Base-by-base conservation (phyloP, 805 yeast genomes). In the Sugiyamaella marilandica region DNA sequence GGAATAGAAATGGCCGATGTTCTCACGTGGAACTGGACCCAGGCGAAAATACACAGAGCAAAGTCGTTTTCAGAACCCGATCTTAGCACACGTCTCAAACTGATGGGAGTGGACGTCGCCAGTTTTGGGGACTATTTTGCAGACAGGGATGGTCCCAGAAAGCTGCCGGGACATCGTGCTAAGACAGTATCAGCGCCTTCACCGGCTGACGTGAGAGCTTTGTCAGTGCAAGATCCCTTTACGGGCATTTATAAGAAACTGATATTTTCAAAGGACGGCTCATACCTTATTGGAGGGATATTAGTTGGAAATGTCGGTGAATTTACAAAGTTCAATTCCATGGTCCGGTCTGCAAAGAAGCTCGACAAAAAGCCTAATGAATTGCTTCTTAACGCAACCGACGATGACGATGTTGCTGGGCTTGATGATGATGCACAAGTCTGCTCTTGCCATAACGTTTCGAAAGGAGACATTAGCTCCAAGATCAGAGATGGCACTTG, bases 1-100 rank as follows among this genome's bases (percentile, higher is more conserved):
- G 74, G 73, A 24, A 65, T 68, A n/a, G 66, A 66, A 13, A 70
- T 70, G 73, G 73, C 74, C 18, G 72, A 70, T 51, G 60, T 68
- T 8, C 57, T 70, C 9, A 59, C 70, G 1, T 69, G 69, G 57
- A 70, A 70, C 47, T 50, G 69, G 44, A 69, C 71, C 4, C 74
- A 70, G 54, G 72, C 69, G 2, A 62, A 66, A 41, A 58, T 61
- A 14, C 74, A 69, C 52, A 50, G 65, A 5, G 56, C 55, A 8
- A 64, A 61, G 19, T 53, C 57, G 52, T 70, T 70, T 51, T 44
- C 62, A 1, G 70, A 69, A 49, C 73, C 74, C 3, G 70, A 66
- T 50, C 52, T 68, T 14, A 70, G 72, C 26, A 70, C 74, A 4
- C 61, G 73, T 19, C 60, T 70, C 41, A 69, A 70, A 52, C 60